Base-by-base conservation (phyloP, 805 yeast species). In the Starmerella powellii region DNA sequence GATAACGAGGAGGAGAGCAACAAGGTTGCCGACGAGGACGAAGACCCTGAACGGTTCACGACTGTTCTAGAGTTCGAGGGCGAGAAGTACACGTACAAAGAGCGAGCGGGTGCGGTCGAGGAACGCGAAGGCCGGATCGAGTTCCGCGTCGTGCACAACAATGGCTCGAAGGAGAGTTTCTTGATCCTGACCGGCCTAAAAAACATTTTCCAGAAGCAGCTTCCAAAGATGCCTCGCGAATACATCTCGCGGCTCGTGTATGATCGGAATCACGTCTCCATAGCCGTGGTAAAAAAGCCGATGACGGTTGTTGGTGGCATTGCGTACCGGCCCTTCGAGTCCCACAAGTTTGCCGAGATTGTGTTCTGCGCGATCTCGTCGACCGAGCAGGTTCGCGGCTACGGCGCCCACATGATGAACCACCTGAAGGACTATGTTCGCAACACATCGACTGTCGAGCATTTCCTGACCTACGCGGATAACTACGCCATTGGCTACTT, bases 401-500 rank as follows among this genome's bases (percentile, higher is more conserved):
- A 91, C 59, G 99, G 99, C 62, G 98, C 98, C 0, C 98, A 91
- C 62, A 62, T 91, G 56, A 91, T 91, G 99, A 91, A 91, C 61
- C 99, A 91, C 64, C 66, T 91, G 53, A 91, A 91, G 58, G 98
- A 91, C 62, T 91, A 88, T 61, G 96, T 91, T 31, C 70, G 85
- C 52, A 79, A 85, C 17, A 86, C 96, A 0, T 75, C 93, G 8
- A 82, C 80, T 21, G 79, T 88, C 43, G 78, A 76, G 63, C 79
- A 88, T 60, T 88, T 88, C 57, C 62, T 88, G 48, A 88, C 97
- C 1, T 88, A 91, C 64, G 99, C 99, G 3, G 99, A 91, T 67
- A 91, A 91, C 63, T 91, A 91, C 61, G 99, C 99, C 43, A 88
- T 91, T 62, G 99, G 99, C 2, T 91, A 88, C 62, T 91, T 91